Evolutionary conservation across 2,329 filamentous ascomycete species (phyloP), one percentile per base, ranked within the genome.

Genomic region (Verticillium nubilum): DNA sequence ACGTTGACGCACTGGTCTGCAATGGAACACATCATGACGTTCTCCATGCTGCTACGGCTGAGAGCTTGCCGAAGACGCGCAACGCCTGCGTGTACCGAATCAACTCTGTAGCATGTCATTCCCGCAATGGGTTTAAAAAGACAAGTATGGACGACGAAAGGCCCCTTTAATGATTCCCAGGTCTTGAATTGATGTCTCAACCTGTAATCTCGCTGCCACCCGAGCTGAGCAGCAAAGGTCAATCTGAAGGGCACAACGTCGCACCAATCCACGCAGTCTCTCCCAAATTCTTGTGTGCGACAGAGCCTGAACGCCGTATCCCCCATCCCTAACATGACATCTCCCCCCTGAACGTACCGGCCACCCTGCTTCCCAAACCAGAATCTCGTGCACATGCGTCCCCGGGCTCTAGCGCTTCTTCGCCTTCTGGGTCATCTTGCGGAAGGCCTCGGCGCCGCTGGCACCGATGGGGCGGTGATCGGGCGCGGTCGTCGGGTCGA

Each of bases 381-480:
- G 3, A 50, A 10, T 19, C 37, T 23, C n/a, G 7, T 23, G 10
- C 7, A 10, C 19, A 9, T 19, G 3, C 4, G 3, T 19, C 9
- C 19, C 19, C 31, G 31, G 28, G 29, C 28, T 23, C 54, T 35
- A 54, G 29, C 64, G 63, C 75, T 84, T 85, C 76, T 86, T 87
- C 63, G 79, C 79, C 73, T 85, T 87, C 67, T 85, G 80, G 10
- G 84, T 86, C 80, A 88, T 87, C 74, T 80, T 85, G 63, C 84
- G 79, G 74, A 88, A 88, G 1, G 86, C 85, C 64, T 87, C 85
- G 70, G 85, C 77, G 60, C 85, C 86, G 62, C 79, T 80, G n/a
- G 85, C 80, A 57, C 86, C 86, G 62, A 88, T 82, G 12, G 86
- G 86, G 50, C 83, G 78, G 63, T 83, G 83, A 63, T 85, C 83